Evolutionary conservation across 2,329 filamentous ascomycete genomes (phyloP).

Genomic region (Anisogramma anomala): DNA sequence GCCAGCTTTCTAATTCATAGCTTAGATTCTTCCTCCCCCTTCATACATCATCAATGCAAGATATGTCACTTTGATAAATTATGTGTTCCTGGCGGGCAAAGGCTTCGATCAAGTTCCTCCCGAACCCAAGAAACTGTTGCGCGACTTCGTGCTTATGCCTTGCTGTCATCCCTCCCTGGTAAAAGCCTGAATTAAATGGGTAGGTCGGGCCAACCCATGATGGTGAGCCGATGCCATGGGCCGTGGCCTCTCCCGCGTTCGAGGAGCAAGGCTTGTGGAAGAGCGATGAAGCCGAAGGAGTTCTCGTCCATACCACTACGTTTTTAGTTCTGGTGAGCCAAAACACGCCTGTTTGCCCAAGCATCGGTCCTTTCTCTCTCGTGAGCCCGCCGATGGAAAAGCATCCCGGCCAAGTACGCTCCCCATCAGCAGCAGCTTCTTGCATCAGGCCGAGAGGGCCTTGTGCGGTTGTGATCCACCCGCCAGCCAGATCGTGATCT

Average conservation of each 20-base stretch:
- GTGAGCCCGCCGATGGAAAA: constrained; percentile 53
- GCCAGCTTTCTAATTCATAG: too few species aligned
- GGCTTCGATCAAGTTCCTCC: constrained; percentile 59
- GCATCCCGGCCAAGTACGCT: constrained; percentile 32
- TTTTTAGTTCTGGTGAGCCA: constrained; percentile 51
- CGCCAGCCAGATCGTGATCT: constrained; percentile 48
- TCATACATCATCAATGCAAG: background rate
- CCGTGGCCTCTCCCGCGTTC: too few species aligned
- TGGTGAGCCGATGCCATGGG: constrained; percentile 60
- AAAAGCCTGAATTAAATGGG: constrained; percentile 54
- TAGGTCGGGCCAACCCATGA: constrained; percentile 63
- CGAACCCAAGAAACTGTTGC: constrained; percentile 60
- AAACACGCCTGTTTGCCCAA: constrained; percentile 55
- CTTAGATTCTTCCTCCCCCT: too few species aligned
- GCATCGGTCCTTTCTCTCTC: constrained; percentile 61
- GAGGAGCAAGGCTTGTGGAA: too few species aligned
- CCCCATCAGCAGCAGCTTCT: background rate
- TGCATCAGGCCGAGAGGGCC: background rate
- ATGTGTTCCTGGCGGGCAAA: constrained; percentile 52
- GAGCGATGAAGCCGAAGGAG: background rate
- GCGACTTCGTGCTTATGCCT: constrained; percentile 54
- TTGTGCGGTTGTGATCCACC: constrained; percentile 23
- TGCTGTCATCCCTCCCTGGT: constrained; percentile 49
- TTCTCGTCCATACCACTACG: constrained; percentile 43
- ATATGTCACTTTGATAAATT: constrained; percentile 64